These are phyloP conservation scores for Chlamydomonas sphaeroides DNA, from an alignment of 139 green algal genomes.

Conservation along the genomic window DNA sequence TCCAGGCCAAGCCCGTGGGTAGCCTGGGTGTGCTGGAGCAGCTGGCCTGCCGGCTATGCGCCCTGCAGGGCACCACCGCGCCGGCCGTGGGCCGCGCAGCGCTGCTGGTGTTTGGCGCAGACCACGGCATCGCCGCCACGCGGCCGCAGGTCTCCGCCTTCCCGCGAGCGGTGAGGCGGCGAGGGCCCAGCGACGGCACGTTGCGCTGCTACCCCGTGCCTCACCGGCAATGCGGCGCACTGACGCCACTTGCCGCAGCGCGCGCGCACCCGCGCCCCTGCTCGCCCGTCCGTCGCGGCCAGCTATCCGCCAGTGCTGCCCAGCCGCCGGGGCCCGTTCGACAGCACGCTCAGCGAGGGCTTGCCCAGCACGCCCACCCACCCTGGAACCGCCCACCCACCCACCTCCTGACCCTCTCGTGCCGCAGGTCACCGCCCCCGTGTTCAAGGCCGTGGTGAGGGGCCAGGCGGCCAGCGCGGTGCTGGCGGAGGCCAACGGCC, in stretches of 20 bases:
- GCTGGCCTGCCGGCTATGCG: slow-evolving; percentile 44
- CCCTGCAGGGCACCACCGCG: slow-evolving; percentile 45
- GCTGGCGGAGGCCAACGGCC: slow-evolving; percentile 24
- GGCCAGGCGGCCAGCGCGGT: slow-evolving; percentile 52
- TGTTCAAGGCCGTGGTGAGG: slow-evolving; percentile 46
- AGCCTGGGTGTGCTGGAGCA: slow-evolving; percentile 56
- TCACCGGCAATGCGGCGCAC: not conserved
- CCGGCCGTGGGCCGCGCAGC: slow-evolving; percentile 27
- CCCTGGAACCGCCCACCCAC: too few species aligned
- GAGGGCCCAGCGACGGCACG: not conserved
- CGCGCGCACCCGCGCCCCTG: too few species aligned
- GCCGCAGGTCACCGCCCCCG: slow-evolving; percentile 48
- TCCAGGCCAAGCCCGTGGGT: too few species aligned
- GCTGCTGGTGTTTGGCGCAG: slow-evolving; percentile 59
- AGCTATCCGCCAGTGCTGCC: too few species aligned
- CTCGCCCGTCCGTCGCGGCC: too few species aligned
- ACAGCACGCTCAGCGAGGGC: not conserved
- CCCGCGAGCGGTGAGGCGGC: slow-evolving; percentile 33
- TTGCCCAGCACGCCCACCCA: too few species aligned
- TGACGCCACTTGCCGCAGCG: not conserved
- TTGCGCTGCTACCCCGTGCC: not conserved
- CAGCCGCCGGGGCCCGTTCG: not conserved
- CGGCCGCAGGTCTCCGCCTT: slow-evolving; percentile 51
- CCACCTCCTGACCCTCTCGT: too few species aligned
- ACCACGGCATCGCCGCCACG: slow-evolving; percentile 57